These are phyloP conservation scores for Aspergillus thermomutatus DNA, from an alignment of 2,329 filamentous ascomycete genomes.

Conservation along the genomic window DNA sequence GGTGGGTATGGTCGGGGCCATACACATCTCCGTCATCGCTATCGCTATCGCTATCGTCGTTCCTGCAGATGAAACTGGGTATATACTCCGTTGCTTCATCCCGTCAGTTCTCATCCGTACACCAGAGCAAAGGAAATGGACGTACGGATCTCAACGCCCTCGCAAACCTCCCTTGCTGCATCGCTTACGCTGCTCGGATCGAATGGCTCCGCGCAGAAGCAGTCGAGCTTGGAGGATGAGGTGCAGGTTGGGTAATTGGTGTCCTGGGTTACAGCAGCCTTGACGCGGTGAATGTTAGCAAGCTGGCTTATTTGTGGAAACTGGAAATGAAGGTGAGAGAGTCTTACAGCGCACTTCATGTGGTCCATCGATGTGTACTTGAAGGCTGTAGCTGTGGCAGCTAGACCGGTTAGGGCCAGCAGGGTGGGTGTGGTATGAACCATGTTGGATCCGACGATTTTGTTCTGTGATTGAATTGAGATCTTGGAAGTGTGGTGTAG, in stretches of 20 bases:
- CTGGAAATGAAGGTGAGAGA: no score
- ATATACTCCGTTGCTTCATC: conserved; percentile 3
- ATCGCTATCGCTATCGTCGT: no score
- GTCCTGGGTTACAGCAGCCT: conserved; percentile 8
- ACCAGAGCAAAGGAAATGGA: not conserved
- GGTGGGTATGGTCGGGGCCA: not conserved
- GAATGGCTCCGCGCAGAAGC: conserved; percentile 9
- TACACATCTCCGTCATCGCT: not conserved
- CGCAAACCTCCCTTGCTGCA: conserved; percentile 2
- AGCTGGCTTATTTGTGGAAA: not conserved
- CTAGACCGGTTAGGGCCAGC: not conserved
- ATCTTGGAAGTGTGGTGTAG: no score
- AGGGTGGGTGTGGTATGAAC: not conserved
- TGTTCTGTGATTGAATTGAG: not conserved
- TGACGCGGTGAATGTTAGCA: not conserved
- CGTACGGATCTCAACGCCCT: conserved; percentile 9
- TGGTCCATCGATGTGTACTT: not conserved
- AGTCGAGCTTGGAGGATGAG: conserved; percentile 10
- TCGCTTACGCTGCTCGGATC: not conserved
- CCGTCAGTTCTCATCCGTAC: not conserved
- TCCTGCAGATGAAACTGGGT: conserved; percentile 6
- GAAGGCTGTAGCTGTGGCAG: not conserved
- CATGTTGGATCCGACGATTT: not conserved
- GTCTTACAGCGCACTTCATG: not conserved
- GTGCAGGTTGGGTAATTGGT: conserved; percentile 4